phyloP scores from a whole-genome alignment of 768 basidiomycete species.

The Mycena sanguinolenta region DNA sequence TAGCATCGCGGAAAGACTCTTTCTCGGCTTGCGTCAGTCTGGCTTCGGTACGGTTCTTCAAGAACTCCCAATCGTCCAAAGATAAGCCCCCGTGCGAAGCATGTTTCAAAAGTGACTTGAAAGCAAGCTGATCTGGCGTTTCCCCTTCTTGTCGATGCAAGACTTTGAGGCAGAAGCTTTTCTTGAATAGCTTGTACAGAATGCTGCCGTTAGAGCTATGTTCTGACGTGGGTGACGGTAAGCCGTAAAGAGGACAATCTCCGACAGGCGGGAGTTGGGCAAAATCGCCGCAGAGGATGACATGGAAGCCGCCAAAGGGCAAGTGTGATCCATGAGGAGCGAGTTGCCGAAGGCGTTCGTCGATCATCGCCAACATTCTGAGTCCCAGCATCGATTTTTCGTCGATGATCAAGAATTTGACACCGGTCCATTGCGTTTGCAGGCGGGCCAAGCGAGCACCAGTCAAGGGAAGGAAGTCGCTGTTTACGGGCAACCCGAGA shows the following conservation, averaged over 20 bases:
- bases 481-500: conserved; percentile 17
- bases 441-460: conserved; percentile 15
- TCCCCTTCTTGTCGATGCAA: conserved; percentile 8
- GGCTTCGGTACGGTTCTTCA: conserved; percentile 2
- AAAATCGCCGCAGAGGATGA: conserved; percentile 27
- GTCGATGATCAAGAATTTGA: conserved; percentile 22
- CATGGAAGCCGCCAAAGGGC: conserved; percentile 24
- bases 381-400: conserved; percentile 27
- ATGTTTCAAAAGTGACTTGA: background rate
- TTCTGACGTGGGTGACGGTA: background rate
- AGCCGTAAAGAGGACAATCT: background rate
- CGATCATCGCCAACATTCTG: conserved; percentile 12
- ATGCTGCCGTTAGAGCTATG: background rate
- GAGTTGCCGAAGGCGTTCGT: conserved; percentile 21
- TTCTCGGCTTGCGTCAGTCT: background rate
- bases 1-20: conserved; percentile 3
- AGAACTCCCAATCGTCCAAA: conserved; percentile 16
- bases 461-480: conserved; percentile 9
- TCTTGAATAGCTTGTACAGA: background rate
- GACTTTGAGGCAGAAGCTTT: background rate
- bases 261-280: conserved; percentile 34
- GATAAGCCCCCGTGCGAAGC: conserved; percentile 14
- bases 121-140: background rate
- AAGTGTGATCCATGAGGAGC: background rate
- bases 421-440: conserved; percentile 13